Percentiles rank a stretch among this genome's conserved stretches.
Conservation (phyloP, 768 basidiomycete species). For the Kondoa malvinella region DNA sequence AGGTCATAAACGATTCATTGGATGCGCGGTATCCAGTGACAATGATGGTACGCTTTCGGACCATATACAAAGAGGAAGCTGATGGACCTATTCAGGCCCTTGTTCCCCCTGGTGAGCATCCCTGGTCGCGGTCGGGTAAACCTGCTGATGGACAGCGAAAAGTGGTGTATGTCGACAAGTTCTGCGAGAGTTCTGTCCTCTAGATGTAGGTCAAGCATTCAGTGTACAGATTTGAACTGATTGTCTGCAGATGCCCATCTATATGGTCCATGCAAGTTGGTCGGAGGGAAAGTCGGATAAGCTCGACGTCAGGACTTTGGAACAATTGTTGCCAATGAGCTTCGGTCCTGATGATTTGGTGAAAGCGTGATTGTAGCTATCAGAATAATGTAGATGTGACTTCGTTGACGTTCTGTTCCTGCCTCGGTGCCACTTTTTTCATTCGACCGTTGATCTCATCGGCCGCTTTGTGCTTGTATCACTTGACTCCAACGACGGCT, state of each 20-base stretch:
- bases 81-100: not conserved
- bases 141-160: not conserved
- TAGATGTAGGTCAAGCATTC: not conserved
- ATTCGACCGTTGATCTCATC: too few relatives aligned
- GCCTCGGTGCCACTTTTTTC: too few relatives aligned
- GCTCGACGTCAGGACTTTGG: slow-evolving; percentile 1
- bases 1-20: not conserved
- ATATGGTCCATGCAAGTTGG: slow-evolving; percentile 2
- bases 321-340: not conserved
- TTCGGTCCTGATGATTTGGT: not conserved
- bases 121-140: not conserved
- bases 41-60: not conserved
- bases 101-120: slow-evolving; percentile 23
- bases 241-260: not conserved
- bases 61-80: not conserved
- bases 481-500: too few relatives aligned
- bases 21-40: not conserved
- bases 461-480: too few relatives aligned
- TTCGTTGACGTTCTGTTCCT: too few relatives aligned
- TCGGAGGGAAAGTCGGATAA: not conserved
- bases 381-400: too few relatives aligned
- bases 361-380: too few relatives aligned
- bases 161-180: slow-evolving; percentile 1
- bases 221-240: not conserved
- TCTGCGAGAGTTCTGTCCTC: not conserved